Evolutionary conservation across 2,329 filamentous ascomycete genomes (phyloP), one percentile per base, ranked within the genome.

Genomic region (Triangularia setosa): DNA sequence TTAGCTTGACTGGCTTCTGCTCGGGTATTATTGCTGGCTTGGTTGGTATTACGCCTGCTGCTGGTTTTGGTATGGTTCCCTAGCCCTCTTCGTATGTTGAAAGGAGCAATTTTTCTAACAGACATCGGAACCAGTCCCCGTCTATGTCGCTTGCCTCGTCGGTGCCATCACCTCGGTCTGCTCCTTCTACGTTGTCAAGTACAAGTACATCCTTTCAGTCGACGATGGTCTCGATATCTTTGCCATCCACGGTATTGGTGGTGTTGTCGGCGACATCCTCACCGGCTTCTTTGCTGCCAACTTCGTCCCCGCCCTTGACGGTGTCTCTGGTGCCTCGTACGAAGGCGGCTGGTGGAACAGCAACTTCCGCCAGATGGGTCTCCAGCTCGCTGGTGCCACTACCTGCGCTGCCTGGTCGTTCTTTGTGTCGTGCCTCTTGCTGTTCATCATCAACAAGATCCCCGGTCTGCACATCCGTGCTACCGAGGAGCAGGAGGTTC

Each of bases 221-320:
- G 85, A 87, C 64, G 84, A 87, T 55, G 83, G 83, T 2, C 78
- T 87, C 60, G 84, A 87, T 64, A 84, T 87, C 58, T 87, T 86
- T 65, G 83, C 83, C 28, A 80, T 87, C 27, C 85, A 87, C 69
- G 84, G 84, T 18, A 75, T 87, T 1, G 84, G 84, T n/a, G 85
- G 85, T 11, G 79, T 83, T 66, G 79, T 87, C 0, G 85, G 84
- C 16, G 80, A 83, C 33, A 77, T 87, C 57, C 70, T 87, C 18
- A 87, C 84, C 0, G 84, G 85, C 2, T 76, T 87, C 28, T 87
- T 87, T 60, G 84, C 85, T 0, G 48, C 55, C 40, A 18, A 61
- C 44, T 63, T 61, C 3, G 60, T 59, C 5, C 58, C 64, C 18
- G 48, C 48, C 33, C 63, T 86, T 14, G 84, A 87, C 44, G 84